phyloP scores from a whole-genome alignment of 257 asterid species.

The Eustoma russellianum region DNA sequence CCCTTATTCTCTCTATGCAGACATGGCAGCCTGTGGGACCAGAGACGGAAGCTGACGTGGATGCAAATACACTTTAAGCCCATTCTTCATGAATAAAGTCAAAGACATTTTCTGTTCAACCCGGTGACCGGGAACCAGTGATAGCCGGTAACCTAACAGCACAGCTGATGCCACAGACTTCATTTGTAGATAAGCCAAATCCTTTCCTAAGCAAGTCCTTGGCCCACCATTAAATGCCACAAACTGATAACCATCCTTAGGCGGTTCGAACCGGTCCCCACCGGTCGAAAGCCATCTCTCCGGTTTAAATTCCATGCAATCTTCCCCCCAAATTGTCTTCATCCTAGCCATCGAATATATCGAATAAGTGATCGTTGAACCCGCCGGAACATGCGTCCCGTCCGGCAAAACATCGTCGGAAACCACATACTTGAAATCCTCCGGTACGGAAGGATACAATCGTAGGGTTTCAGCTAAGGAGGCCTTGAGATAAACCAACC shows the following conservation, averaged over 20 bases:
- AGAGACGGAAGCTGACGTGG: conserved; percentile 36
- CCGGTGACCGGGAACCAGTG: conserved; percentile 57
- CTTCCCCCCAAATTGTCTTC: conserved; percentile 75
- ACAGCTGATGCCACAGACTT: conserved; percentile 81
- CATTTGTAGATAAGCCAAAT: conserved; percentile 83
- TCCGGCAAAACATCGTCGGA: conserved; percentile 67
- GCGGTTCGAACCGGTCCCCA: conserved; percentile 58
- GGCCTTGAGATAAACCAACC: conserved; percentile 53
- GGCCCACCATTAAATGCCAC: conserved; percentile 84
- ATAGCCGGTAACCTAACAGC: conserved; percentile 58
- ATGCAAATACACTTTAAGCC: conserved; percentile 41
- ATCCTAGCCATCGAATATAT: conserved; percentile 70
- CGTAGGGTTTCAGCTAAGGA: conserved; percentile 75
- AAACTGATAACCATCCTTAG: conserved; percentile 52
- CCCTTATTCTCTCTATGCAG: conserved; percentile 18
- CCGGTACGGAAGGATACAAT: conserved; percentile 74
- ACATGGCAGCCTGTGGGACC: conserved; percentile 20
- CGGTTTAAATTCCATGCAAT: conserved; percentile 77
- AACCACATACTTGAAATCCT: conserved; percentile 64
- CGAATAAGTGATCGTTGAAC: conserved; percentile 76
- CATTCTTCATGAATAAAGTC: conserved; percentile 71
- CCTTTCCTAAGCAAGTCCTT: conserved; percentile 77
- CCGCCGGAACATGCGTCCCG: conserved; percentile 58
- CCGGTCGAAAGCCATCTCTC: conserved; percentile 64
- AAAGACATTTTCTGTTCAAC: conserved; percentile 86